These are phyloP conservation scores for Malus hybrid DNA, from an alignment of 331 rosid species.

Conservation along the genomic window DNA sequence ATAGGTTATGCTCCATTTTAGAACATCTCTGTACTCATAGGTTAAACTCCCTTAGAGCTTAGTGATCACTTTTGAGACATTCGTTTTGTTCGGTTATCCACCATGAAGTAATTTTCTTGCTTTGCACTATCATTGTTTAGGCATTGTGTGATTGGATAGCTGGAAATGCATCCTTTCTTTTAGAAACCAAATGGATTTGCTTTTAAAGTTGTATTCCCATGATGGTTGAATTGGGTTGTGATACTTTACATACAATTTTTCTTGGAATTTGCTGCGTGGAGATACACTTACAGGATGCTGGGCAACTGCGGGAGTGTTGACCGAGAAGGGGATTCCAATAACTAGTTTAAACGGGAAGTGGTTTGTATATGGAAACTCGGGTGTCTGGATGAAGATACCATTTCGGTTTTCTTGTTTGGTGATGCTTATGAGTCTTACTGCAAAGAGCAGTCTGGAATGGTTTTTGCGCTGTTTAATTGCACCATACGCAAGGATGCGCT, in stretches of 20 bases:
- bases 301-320: constrained; percentile 85
- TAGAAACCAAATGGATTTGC: neutral
- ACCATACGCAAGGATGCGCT: constrained; percentile 63
- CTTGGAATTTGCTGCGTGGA: constrained; percentile 67
- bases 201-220: neutral
- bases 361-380: constrained; percentile 67
- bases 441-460: constrained; percentile 53
- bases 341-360: constrained; percentile 66
- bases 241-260: neutral
- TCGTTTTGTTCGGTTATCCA: constrained; percentile 69
- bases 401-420: constrained; percentile 80
- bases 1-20: too few species aligned
- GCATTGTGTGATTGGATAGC: neutral
- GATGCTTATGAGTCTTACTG: constrained; percentile 62
- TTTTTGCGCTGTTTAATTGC: constrained; percentile 66
- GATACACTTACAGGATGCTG: constrained; percentile 72
- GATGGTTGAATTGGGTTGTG: neutral
- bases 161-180: neutral
- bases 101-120: constrained; percentile 45
- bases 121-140: constrained; percentile 6
- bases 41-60: constrained; percentile 39
- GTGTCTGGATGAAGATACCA: constrained; percentile 56
- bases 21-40: too few species aligned
- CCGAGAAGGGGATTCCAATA: constrained; percentile 60
- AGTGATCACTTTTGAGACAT: constrained; percentile 58